Evolutionary conservation across 805 yeast species (phyloP).

Genomic region (Ogataea paradorogensis): DNA sequence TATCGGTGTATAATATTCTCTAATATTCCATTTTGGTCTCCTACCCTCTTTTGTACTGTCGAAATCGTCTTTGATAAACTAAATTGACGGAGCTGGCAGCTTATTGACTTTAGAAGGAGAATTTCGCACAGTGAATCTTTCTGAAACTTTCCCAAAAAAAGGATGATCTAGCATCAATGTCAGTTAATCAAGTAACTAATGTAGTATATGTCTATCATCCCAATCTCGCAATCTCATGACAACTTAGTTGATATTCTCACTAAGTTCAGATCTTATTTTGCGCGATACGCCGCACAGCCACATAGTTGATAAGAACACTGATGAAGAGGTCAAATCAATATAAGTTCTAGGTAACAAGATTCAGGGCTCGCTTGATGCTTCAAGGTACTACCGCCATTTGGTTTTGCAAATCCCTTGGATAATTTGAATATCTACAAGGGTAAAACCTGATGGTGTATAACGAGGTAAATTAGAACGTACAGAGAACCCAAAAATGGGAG

Average conservation of each 20-base stretch:
- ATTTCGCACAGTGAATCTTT: background rate
- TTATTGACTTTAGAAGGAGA: background rate
- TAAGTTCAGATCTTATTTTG: background rate
- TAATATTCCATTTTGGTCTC: constrained; percentile 42
- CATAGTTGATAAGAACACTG: background rate
- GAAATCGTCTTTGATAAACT: constrained; percentile 36
- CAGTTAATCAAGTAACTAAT: background rate
- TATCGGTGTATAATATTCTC: constrained; percentile 48
- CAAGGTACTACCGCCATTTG: too few species aligned
- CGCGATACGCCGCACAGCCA: background rate
- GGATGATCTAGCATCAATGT: background rate
- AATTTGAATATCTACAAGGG: too few species aligned
- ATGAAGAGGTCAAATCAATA: background rate
- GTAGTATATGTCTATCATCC: background rate
- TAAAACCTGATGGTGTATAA: too few species aligned
- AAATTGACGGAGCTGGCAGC: constrained; percentile 22
- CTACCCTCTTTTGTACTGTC: constrained; percentile 47
- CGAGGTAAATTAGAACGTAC: too few species aligned
- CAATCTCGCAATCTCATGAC: background rate
- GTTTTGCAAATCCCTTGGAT: too few species aligned
- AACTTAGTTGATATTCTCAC: background rate
- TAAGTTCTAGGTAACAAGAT: too few species aligned
- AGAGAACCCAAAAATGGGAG: too few species aligned
- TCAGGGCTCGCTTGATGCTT: too few species aligned
- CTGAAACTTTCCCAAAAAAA: too few species aligned